Evolutionary conservation across 305 asterid species (phyloP).

Genomic region (Solanum hybrid): DNA sequence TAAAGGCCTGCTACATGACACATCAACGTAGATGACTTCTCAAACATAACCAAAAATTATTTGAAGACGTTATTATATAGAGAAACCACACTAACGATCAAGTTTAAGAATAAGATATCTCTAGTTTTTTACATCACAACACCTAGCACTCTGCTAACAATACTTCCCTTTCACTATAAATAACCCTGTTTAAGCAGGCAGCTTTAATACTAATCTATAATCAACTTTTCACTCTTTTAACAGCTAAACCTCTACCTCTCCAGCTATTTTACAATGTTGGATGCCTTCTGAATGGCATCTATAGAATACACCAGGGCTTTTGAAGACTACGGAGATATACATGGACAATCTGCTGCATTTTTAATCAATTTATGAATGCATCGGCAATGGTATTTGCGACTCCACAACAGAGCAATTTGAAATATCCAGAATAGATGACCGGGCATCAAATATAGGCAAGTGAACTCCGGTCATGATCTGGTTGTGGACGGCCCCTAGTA

Average conservation of each 20-base stretch:
- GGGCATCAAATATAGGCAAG: conserved; percentile 67
- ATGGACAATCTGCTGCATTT: background rate
- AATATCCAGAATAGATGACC: background rate
- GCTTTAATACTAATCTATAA: background rate
- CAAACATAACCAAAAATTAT: background rate
- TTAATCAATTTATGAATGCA: background rate
- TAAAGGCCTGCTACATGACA: background rate
- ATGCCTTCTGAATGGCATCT: background rate
- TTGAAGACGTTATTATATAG: background rate
- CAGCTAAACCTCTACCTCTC: background rate
- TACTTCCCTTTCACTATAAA: background rate
- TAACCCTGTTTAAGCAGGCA: background rate
- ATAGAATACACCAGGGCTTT: background rate
- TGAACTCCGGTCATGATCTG: conserved; percentile 81
- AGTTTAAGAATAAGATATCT: background rate
- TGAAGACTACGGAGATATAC: background rate
- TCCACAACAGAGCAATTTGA: background rate
- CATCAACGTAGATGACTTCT: background rate
- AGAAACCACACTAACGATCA: background rate
- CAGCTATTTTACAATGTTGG: background rate
- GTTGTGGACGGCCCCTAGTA: conserved; percentile 98
- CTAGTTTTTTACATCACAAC: background rate
- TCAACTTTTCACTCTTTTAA: background rate
- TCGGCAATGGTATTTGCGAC: background rate
- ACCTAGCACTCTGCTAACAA: background rate